Percentiles rank a stretch among this genome's conserved stretches.
Conservation (phyloP, 305 asterid species). For the Plantago coronopus region DNA sequence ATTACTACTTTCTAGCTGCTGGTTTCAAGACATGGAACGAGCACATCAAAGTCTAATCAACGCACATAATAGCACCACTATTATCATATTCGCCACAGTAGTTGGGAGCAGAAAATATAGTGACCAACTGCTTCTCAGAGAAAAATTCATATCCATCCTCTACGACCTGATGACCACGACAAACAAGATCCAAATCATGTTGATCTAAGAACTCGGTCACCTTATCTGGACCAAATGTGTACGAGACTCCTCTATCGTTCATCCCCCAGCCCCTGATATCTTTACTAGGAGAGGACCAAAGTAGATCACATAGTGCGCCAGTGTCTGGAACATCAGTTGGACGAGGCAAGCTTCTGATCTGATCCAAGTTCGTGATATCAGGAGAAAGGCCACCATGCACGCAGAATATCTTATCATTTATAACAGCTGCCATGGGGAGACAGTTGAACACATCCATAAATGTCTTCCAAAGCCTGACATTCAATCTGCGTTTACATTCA, state of each 20-base stretch:
- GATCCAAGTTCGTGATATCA: constrained; percentile 62
- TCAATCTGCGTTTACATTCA: constrained; percentile 72
- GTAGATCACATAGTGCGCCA: constrained; percentile 75
- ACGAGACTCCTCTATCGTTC: constrained; percentile 77
- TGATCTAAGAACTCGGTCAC: constrained; percentile 71
- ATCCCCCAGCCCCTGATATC: constrained; percentile 80
- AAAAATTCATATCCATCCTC: constrained; percentile 84
- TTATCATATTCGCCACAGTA: constrained; percentile 38
- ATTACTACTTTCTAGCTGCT: no score
- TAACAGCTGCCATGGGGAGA: constrained; percentile 82
- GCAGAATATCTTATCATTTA: constrained; percentile 75
- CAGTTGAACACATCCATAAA: constrained; percentile 77
- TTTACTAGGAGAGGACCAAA: constrained; percentile 76
- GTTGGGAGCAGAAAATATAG: constrained; percentile 57
- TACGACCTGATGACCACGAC: constrained; percentile 86
- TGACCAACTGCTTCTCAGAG: constrained; percentile 70
- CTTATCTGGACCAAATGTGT: constrained; percentile 70
- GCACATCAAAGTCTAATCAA: constrained; percentile 63
- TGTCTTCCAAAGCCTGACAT: constrained; percentile 64
- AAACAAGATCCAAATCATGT: constrained; percentile 74
- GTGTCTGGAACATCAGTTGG: constrained; percentile 78
- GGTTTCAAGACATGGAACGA: constrained; percentile 81
- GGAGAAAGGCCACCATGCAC: constrained; percentile 92
- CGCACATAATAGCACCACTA: constrained; percentile 69
- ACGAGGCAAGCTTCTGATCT: constrained; percentile 58